Percentiles rank a stretch among this genome's conserved stretches.
Evolutionary conservation across 306 rosid genomes (phyloP).

Genomic region (Begonia loranthoides): DNA sequence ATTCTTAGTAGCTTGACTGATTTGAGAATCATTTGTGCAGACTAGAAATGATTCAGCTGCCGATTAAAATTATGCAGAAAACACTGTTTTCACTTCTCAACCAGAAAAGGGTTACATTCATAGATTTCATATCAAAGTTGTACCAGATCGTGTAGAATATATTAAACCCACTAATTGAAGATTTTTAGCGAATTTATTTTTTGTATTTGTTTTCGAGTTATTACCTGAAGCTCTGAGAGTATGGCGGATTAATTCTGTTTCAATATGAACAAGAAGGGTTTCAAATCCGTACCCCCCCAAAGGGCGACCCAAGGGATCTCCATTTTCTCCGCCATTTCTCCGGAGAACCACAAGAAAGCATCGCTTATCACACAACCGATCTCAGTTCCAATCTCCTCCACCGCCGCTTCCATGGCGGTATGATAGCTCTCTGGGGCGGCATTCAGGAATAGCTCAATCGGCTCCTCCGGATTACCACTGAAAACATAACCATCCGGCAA

Average conservation of each 20-base stretch:
- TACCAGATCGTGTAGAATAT: neutral
- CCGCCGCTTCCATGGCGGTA: constrained; percentile 21
- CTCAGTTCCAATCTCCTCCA: constrained; percentile 14
- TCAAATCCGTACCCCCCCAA: constrained; percentile 71
- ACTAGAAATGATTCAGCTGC: too few relatives aligned
- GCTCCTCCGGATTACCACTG: constrained; percentile 15
- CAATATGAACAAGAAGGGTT: constrained; percentile 30
- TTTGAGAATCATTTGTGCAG: too few relatives aligned
- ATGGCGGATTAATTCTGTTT: constrained; percentile 23
- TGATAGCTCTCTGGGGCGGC: constrained; percentile 23
- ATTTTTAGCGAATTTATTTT: neutral
- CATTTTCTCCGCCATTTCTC: constrained; percentile 33
- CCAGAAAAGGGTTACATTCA: too few relatives aligned
- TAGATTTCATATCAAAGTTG: neutral
- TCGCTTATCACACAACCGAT: constrained; percentile 49
- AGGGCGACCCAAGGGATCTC: constrained; percentile 55
- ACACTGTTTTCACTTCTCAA: neutral
- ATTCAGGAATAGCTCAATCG: constrained; percentile 19
- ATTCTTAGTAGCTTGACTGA: too few relatives aligned
- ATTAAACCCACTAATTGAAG: neutral
- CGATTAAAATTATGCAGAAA: too few relatives aligned
- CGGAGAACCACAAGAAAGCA: constrained; percentile 55
- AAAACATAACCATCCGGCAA: constrained; percentile 25
- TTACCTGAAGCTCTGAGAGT: constrained; percentile 14
- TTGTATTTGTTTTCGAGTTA: neutral